phyloP scores from a whole-genome alignment of 495 filamentous ascomycete genomes.

The Hyaloscypha hepaticicola region DNA sequence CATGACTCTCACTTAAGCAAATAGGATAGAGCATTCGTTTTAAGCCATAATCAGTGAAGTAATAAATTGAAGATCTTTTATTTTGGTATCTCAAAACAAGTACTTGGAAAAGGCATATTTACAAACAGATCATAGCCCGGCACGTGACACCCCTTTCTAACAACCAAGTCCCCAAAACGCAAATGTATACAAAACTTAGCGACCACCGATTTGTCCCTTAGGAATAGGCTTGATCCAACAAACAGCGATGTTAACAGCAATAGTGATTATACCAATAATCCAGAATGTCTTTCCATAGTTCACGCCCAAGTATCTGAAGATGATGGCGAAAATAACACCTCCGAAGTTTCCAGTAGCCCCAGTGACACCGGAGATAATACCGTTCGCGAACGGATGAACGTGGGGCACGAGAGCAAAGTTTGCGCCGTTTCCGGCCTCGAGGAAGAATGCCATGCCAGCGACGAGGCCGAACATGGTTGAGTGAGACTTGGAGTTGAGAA shows the following conservation, averaged over 20 bases:
- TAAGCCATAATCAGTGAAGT: no score
- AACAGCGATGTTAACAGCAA: conserved; percentile 64
- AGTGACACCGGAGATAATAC: conserved; percentile 47
- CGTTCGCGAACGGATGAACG: conserved; percentile 42
- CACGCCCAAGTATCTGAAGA: conserved; percentile 73
- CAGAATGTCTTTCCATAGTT: conserved; percentile 70
- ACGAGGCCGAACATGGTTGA: conserved; percentile 75
- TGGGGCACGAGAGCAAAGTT: conserved; percentile 87
- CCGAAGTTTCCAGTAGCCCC: conserved; percentile 83
- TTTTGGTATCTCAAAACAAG: neutral
- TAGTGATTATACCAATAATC: conserved; percentile 77
- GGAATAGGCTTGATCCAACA: conserved; percentile 74
- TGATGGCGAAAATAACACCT: conserved; percentile 80
- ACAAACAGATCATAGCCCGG: neutral
- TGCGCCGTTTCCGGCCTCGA: conserved; percentile 81
- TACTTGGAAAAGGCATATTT: neutral
- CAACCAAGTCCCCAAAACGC: neutral
- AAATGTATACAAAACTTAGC: conserved; percentile 30
- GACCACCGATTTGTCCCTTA: conserved; percentile 64
- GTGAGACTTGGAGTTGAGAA: conserved; percentile 56
- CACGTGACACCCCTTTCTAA: neutral
- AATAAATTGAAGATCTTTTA: neutral
- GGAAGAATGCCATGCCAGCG: conserved; percentile 71
- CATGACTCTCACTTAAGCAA: no score
- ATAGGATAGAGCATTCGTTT: no score